phyloP scores from a whole-genome alignment of 2,329 filamentous ascomycete genomes.

The Cytospora schulzeri region DNA sequence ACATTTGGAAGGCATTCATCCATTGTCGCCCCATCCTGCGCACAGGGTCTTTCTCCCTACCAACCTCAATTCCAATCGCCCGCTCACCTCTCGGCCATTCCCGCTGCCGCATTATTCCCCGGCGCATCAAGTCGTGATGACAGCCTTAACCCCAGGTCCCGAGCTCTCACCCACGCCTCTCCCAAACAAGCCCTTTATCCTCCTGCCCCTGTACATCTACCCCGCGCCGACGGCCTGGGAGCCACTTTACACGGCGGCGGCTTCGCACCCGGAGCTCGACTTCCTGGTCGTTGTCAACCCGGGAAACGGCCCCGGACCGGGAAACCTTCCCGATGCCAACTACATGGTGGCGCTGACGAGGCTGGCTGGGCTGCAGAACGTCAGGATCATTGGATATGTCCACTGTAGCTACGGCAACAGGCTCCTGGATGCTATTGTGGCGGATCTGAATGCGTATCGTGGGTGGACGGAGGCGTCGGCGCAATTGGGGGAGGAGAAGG shows the following conservation, averaged over 20 bases:
- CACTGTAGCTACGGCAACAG: constrained; percentile 37
- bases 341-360: constrained; percentile 33
- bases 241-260: constrained; percentile 34
- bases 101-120: background rate
- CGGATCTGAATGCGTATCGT: constrained; percentile 48
- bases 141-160: constrained; percentile 4
- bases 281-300: constrained; percentile 39
- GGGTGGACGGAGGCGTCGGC: constrained; percentile 41
- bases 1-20: background rate
- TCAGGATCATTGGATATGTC: constrained; percentile 37
- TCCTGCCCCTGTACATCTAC: constrained; percentile 41
- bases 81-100: background rate
- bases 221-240: constrained; percentile 35
- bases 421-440: constrained; percentile 27
- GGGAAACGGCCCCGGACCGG: constrained; percentile 36
- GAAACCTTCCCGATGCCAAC: constrained; percentile 34
- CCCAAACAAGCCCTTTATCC: constrained; percentile 30
- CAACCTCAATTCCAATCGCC: background rate
- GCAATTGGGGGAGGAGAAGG: constrained; percentile 23
- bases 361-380: constrained; percentile 33
- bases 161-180: constrained; percentile 4
- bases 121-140: constrained; percentile 11
- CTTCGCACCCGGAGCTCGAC: constrained; percentile 30
- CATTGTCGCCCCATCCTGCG: background rate
- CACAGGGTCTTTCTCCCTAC: background rate